Evolutionary conservation across 805 yeast genomes (phyloP).

Genomic region (Wickerhamiella cacticola): DNA sequence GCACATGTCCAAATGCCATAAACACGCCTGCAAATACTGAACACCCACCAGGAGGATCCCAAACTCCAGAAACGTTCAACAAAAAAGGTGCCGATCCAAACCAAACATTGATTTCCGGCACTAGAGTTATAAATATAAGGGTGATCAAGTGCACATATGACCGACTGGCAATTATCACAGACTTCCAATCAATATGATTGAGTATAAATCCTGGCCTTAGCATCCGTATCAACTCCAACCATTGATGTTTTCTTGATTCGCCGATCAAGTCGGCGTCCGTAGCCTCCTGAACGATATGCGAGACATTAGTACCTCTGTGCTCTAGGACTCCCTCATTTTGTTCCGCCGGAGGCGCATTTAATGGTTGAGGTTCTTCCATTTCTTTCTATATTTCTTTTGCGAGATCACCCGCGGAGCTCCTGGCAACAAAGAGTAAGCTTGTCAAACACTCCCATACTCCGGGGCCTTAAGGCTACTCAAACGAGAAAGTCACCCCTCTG

Average conservation of each 20-base stretch:
- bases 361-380: neutral
- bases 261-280: neutral
- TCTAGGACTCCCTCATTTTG: too few species aligned
- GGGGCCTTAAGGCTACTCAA: too few species aligned
- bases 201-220: conserved; percentile 16
- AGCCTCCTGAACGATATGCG: neutral
- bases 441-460: too few species aligned
- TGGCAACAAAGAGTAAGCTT: neutral
- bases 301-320: neutral
- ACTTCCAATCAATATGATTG: conserved; percentile 20
- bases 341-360: neutral
- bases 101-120: conserved; percentile 15
- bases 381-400: too few species aligned
- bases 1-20: neutral
- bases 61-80: conserved; percentile 15
- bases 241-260: neutral
- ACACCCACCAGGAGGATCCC: conserved; percentile 22
- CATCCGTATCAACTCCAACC: neutral
- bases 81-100: conserved; percentile 21
- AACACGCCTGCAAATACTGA: conserved; percentile 13
- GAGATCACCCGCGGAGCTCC: too few species aligned
- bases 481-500: too few species aligned
- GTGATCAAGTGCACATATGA: conserved; percentile 22
- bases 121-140: conserved; percentile 15
- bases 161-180: conserved; percentile 19